Conservation (phyloP, 441 rosid genomes). For the Hura crepitans region DNA sequence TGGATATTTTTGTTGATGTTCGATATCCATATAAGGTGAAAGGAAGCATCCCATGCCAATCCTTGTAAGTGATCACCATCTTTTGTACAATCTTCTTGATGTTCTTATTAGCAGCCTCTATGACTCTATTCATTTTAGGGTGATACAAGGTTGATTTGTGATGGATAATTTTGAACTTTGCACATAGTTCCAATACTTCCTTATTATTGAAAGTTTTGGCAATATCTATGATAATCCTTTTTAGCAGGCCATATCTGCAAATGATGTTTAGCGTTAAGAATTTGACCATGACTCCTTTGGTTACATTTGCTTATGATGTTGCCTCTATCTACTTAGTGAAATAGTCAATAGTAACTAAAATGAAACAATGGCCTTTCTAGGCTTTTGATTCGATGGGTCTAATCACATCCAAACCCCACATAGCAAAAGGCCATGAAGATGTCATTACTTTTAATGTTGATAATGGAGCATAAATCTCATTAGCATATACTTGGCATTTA, state of each 20-base stretch:
- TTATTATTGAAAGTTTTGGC: conserved; percentile 6
- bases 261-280: conserved; percentile 3
- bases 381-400: no score
- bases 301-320: neutral
- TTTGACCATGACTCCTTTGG: neutral
- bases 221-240: conserved; percentile 12
- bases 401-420: no score
- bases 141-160: neutral
- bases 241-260: neutral
- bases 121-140: neutral
- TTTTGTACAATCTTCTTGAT: neutral
- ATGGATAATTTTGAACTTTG: conserved; percentile 1
- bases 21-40: neutral
- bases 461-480: no score
- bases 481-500: no score
- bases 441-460: no score
- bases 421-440: no score
- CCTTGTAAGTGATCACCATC: neutral
- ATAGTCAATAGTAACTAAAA: no score
- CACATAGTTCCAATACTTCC: neutral
- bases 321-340: no score
- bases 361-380: no score
- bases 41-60: neutral
- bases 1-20: neutral
- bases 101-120: neutral